Percentiles rank a stretch among this genome's conserved stretches.
These are phyloP conservation scores for Talaromyces ruber DNA, from an alignment of 495 filamentous ascomycete species.

Conservation along the genomic window DNA sequence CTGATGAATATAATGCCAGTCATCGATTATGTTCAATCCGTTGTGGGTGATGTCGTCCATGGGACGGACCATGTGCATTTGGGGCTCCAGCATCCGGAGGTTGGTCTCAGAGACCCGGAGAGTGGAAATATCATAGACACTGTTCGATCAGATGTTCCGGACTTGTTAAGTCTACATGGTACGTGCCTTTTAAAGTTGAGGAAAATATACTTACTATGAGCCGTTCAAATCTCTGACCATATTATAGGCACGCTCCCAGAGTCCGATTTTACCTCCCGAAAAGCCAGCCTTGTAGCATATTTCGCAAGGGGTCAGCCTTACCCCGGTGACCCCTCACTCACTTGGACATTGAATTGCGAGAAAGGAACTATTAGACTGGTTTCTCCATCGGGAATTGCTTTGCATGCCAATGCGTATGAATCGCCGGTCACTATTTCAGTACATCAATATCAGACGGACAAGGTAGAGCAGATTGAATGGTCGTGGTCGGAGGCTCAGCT, in stretches of 20 bases:
- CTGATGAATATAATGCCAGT: neutral
- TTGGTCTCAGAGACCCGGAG: slow-evolving; percentile 2
- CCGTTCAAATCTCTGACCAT: neutral
- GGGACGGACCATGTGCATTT: slow-evolving; percentile 6
- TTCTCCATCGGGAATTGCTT: slow-evolving; percentile 4
- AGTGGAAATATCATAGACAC: slow-evolving; percentile 1
- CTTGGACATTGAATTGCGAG: slow-evolving; percentile 6
- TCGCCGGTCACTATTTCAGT: slow-evolving; percentile 3
- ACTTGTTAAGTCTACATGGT: slow-evolving; percentile 8
- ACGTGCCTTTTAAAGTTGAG: neutral
- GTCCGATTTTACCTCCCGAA: neutral
- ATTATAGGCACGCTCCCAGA: slow-evolving; percentile 1
- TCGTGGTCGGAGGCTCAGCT: slow-evolving; percentile 3
- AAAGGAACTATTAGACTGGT: slow-evolving; percentile 2
- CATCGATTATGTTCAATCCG: slow-evolving; percentile 8
- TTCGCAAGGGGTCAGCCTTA: slow-evolving; percentile 6
- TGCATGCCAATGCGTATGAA: neutral
- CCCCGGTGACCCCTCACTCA: slow-evolving; percentile 2
- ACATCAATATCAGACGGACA: neutral
- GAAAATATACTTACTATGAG: neutral
- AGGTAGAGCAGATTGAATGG: slow-evolving; percentile 2
- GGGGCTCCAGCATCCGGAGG: slow-evolving; percentile 5
- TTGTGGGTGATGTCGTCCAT: slow-evolving; percentile 5
- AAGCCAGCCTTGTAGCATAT: slow-evolving; percentile 5
- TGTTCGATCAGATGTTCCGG: slow-evolving; percentile 5